Conservation (phyloP, 1,284 basidiomycete species). For the Moniliophthora roreri region DNA sequence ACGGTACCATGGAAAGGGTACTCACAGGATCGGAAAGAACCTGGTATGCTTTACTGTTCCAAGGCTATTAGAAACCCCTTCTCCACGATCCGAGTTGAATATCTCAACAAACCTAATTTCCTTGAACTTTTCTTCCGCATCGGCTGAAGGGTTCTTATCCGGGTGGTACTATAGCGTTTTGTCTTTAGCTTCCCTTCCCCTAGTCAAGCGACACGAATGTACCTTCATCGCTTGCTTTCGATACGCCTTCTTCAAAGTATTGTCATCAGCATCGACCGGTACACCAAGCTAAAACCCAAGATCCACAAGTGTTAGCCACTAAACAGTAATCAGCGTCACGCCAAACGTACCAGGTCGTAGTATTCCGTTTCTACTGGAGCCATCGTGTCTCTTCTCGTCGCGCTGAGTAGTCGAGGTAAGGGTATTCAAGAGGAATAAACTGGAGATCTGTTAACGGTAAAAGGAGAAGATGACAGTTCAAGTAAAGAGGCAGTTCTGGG, state of each 20-base stretch:
- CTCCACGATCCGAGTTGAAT: background rate
- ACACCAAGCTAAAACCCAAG: slow-evolving; percentile 40
- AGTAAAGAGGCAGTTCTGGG: no score
- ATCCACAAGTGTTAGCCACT: background rate
- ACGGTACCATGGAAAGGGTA: slow-evolving; percentile 17
- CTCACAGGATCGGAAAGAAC: slow-evolving; percentile 82
- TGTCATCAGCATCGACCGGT: slow-evolving; percentile 55
- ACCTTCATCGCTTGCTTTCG: slow-evolving; percentile 95
- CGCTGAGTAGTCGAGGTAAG: no score
- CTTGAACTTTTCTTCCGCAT: slow-evolving; percentile 93
- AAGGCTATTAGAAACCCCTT: slow-evolving; percentile 11
- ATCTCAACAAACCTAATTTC: slow-evolving; percentile 75
- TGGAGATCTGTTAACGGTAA: background rate
- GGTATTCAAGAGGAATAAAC: background rate
- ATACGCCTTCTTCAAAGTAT: slow-evolving; percentile 93
- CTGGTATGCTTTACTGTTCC: slow-evolving; percentile 83
- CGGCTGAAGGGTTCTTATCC: slow-evolving; percentile 87
- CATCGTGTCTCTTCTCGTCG: slow-evolving; percentile 37
- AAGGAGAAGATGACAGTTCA: background rate
- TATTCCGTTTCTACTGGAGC: slow-evolving; percentile 66
- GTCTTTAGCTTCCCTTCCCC: background rate
- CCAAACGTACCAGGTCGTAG: slow-evolving; percentile 55
- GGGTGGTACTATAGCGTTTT: slow-evolving; percentile 74
- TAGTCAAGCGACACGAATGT: slow-evolving; percentile 10
- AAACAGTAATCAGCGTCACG: background rate